Base-by-base conservation (phyloP, 2,329 filamentous ascomycete species). In the Mariannaea elegans region DNA sequence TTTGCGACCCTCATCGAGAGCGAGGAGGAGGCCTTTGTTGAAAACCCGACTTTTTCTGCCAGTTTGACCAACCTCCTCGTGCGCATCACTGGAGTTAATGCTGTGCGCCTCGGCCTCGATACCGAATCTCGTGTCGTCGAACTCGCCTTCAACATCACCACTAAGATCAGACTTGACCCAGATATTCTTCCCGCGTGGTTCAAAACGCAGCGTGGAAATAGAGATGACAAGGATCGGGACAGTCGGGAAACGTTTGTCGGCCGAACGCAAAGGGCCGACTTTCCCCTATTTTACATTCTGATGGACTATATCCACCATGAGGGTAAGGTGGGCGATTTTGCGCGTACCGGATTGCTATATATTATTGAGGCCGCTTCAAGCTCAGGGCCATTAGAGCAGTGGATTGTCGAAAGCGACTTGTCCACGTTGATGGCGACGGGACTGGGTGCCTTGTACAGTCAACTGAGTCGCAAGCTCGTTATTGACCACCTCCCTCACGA, bases 231-330 rank as follows among this genome's bases (percentile, higher is more conserved):
- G 54, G 75, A 77, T 41, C 76, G 76, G 16, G 84, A 88, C 48
- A 87, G 86, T 66, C 94, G 93, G 72, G 91, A 90, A 51, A 88
- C 87, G 64, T 97, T 97, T 74, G 91, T 91, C 1, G 94, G 93
- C 3, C 87, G 90, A 48, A 95, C 92, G 6, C 91, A 96, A 72
- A 90, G 93, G 74, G 91, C 93, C 66, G 94, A 98, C 72, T 99
- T 99, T 66, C 95, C 95, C 1, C 79, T 99, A 2, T 98, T 97
- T 78, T 98, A 98, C 74, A 86, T 98, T 38, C 82, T 99, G 65
- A 92, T 99, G 73, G 94, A 99, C 74, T 97, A 97, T 73, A 96
- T 99, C 52, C 94, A 99, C 72, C 91, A 97, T 66, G 94, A 97
- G 73, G 95, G 95, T 39, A 90, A 94, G 56, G 91, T 96, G 16